Percentiles rank a stretch among this genome's conserved stretches.
Evolutionary conservation across 371 early-diverging fungal genomes (phyloP).

Genomic region (Mortierella sp.): DNA sequence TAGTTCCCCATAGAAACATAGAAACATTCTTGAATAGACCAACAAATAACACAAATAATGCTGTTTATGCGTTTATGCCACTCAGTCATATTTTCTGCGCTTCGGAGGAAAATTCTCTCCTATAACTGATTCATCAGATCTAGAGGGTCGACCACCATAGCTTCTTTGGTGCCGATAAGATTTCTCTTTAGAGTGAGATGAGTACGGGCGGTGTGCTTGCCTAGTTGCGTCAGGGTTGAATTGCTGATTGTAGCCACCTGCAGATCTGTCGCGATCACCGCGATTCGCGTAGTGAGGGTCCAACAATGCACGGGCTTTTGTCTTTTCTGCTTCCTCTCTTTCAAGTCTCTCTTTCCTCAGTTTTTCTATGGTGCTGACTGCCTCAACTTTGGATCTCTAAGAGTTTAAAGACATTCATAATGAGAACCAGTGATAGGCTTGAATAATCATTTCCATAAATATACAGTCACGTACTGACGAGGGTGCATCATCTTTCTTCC

Average conservation of each 20-base stretch:
- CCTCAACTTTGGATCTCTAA: constrained; percentile 15
- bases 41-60: background rate
- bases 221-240: constrained; percentile 45
- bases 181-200: background rate
- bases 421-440: background rate
- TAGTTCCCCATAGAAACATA: constrained; percentile 3
- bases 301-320: constrained; percentile 18
- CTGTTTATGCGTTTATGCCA: background rate
- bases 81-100: background rate
- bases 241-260: constrained; percentile 41
- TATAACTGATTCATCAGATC: background rate
- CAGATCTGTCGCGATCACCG: constrained; percentile 11
- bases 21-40: background rate
- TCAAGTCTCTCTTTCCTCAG: constrained; percentile 39
- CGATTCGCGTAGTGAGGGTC: constrained; percentile 21
- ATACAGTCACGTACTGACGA: background rate
- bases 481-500: background rate
- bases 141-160: background rate
- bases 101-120: background rate
- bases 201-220: constrained; percentile 13
- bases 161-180: background rate
- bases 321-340: constrained; percentile 34
- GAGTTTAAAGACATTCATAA: background rate
- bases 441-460: background rate
- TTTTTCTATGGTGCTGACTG: constrained; percentile 23